Evolutionary conservation across 176 grass and related monocot species (phyloP), one percentile per base, ranked within the genome.

Genomic region (Eleusine coracana): DNA sequence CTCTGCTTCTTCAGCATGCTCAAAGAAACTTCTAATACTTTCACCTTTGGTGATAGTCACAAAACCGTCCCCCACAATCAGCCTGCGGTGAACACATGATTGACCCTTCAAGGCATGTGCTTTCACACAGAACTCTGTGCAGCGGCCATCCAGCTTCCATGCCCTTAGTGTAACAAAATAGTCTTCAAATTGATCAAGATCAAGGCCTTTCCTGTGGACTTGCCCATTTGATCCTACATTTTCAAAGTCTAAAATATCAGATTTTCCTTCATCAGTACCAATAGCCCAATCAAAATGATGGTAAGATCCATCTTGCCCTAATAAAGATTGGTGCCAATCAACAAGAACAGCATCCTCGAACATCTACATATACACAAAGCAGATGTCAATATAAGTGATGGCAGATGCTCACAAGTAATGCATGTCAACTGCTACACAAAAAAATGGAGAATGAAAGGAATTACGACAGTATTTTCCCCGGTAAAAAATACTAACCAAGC

Each of bases 91-190:
- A 80, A 97, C 94, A 88, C 94, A 97, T 73, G 83, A 72, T 69
- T 93, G 89, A 3, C 94, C 94, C 78, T 97, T 97, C 82, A 97
- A 91, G 59, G 89, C 91, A 82, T 97, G 94, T n/a, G 94, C 94
- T 61, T 97, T 97, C 56, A 97, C 94, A 86, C 79, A 91, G 27
- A 91, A 82, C 49, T 97, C 91, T 51, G 84, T 84, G 42, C 71
- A 81, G 31, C 68, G 64, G 4, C 89, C 91, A 82, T 90, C 91
- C 5, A 81, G 54, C 62, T 71, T 86, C 68, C 87, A 90, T 42
- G 87, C 94, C 77, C 87, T 82, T 20, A 97, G 27, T 40, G 89
- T 91, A 41, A 97, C 83, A 73, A 81, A 97, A 70, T 85, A 94
- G 7, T 92, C 85, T 66, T 81, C 83, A 39, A 86, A 70, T 18